Evolutionary conservation across 2,329 filamentous ascomycete genomes (phyloP), one percentile per base, ranked within the genome.

Genomic region (Pseudocercospora pini-densiflorae): DNA sequence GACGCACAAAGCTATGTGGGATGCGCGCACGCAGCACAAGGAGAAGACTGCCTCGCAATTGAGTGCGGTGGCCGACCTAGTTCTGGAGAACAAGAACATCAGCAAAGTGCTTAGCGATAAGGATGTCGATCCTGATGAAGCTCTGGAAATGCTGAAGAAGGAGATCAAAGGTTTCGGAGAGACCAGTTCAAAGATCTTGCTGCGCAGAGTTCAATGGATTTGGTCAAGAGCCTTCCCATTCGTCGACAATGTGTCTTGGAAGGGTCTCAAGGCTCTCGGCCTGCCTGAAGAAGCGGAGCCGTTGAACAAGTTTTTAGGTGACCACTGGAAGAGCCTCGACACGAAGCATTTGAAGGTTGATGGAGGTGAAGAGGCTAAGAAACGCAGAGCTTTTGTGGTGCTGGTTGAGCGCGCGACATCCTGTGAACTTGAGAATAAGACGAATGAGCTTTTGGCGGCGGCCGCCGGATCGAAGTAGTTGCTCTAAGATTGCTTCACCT

Each of bases 31-130:
- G 6, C 81, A 83, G 72, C 81, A 83, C 66, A 80, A 81, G 63
- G 80, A 79, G 67, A 83, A 83, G 74, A 83, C 80, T 1, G 81
- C 81, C 0, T 74, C 77, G 8, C 78, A 83, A 63, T 74, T 83
- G 5, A 75, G 74, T 4, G 31, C 71, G 8, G 62, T 79, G 5
- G 77, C 77, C 1, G 75, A 79, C 24, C 73, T 74, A 0, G 70
- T 80, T 2, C 58, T 73, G 6, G 70, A 76, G 45, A 79, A 78
- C 70, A 76, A 7, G 77, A 78, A n/a, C 73, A 73, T 21, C 64
- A 71, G 49, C 21, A 75, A 73, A 55, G 66, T 80, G n/a, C 72
- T 78, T 8, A 67, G 75, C 23, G 74, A 79, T 21, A 73, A 74
- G 9, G 74, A 73, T 12, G 63, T 74, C 21, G 70, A 77, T 66